Evolutionary conservation across 805 yeast genomes (phyloP).

Genomic region (Vanderwaltozyma yarrowii): DNA sequence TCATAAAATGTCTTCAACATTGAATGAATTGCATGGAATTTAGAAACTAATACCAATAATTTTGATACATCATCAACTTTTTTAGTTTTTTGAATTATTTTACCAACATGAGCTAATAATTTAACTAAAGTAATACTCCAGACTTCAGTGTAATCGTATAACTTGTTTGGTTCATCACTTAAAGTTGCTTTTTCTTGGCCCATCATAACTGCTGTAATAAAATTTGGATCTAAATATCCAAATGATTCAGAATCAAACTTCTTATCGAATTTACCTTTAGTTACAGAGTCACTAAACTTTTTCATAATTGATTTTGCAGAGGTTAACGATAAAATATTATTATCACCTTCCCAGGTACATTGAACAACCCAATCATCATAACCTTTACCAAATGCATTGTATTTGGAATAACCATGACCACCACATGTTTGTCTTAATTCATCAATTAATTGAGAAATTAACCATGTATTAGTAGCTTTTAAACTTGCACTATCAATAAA

Average conservation of each 20-base stretch:
- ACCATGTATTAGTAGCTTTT: constrained; percentile 87
- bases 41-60: constrained; percentile 30
- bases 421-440: constrained; percentile 92
- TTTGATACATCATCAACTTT: constrained; percentile 30
- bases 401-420: constrained; percentile 93
- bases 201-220: constrained; percentile 18
- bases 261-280: constrained; percentile 29
- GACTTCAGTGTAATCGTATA: constrained; percentile 26
- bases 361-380: constrained; percentile 94
- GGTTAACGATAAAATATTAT: constrained; percentile 73
- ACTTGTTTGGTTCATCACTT: constrained; percentile 22
- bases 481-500: constrained; percentile 81
- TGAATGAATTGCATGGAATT: constrained; percentile 33
- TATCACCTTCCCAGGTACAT: constrained; percentile 98
- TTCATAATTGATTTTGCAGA: constrained; percentile 63
- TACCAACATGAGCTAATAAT: constrained; percentile 21
- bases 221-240: constrained; percentile 21
- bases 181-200: constrained; percentile 17
- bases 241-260: constrained; percentile 25
- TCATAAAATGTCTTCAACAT: constrained; percentile 26
- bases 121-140: constrained; percentile 25
- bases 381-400: constrained; percentile 82
- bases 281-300: constrained; percentile 31
- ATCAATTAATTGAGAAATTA: constrained; percentile 67
- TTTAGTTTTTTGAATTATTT: constrained; percentile 18